Base-by-base conservation (phyloP, 2,329 filamentous ascomycete species). In the Aspergillus glaucus region DNA sequence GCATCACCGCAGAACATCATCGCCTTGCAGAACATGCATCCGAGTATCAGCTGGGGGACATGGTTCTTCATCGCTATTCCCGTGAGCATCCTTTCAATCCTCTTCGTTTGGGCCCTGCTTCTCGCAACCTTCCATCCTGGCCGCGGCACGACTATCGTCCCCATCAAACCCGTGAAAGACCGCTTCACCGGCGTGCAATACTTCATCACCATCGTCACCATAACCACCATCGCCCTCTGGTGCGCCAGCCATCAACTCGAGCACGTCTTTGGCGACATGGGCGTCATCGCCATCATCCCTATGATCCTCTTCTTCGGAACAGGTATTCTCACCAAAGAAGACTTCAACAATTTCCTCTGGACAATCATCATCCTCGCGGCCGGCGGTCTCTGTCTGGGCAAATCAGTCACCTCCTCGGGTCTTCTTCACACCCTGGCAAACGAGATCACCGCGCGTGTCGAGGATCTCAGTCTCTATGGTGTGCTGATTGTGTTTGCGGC, bases 281-380 rank as follows among this genome's bases (percentile, higher is more conserved):
- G 93, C 46, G 91, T 98, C 46, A 87, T 98, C 39, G 94, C 93
- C 50, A 95, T 98, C 64, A 89, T 98, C 52, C 93, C 93, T 5
- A 86, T 98, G 45, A 87, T 95, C 3, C 77, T 96, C 39, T 98
- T 98, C 79, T 98, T 98, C 61, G 93, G 93, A 47, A 91, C 90
- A 2, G 93, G 93, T 9, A 92, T 97, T 57, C 77, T 98, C 28
- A 97, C 91, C 44, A 98, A 97, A 72, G 93, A 97, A 71, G 93
- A 98, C 72, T 98, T 98, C 67, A 98, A 98, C 76, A 98, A 98
- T 70, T 98, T 98, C 70, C 86, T 96, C 36, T 98, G 93, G 93
- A 98, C 94, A 17, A 98, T 98, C 70, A 96, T 98, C 70, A 97
- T 98, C 62, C 84, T 98, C 17, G 93, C 93, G 0, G 92, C 93